Evolutionary conservation across 2,329 filamentous ascomycete species (phyloP).

Genomic region (Ophiostoma quercus): DNA sequence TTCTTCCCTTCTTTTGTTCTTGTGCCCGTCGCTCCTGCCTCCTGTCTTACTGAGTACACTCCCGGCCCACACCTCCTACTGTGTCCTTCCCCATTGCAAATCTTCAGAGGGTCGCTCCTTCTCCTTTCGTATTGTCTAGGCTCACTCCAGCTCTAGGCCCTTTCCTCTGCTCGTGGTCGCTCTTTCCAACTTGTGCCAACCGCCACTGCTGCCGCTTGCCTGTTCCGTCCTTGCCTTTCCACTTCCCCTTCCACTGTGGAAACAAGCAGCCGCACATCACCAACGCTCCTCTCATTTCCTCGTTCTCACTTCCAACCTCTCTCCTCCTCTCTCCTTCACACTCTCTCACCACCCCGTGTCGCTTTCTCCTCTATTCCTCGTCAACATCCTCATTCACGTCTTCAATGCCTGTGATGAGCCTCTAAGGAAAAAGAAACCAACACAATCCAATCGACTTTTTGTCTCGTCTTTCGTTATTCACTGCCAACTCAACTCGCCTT

Average conservation of each 20-base stretch:
- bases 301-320: conserved; percentile 11
- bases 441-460: conserved; percentile 24
- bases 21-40: not conserved
- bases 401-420: conserved; percentile 20
- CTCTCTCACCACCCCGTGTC: not conserved
- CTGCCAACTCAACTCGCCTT: conserved; percentile 4
- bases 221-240: conserved; percentile 8
- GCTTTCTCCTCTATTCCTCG: conserved; percentile 7
- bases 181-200: not conserved
- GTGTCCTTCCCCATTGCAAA: conserved; percentile 18
- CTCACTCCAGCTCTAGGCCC: not conserved
- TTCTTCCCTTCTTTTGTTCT: conserved; percentile 6
- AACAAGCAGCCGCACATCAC: conserved; percentile 3
- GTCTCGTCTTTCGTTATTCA: conserved; percentile 19
- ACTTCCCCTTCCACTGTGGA: not conserved
- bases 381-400: not conserved
- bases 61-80: conserved; percentile 19
- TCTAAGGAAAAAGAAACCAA: conserved; percentile 8
- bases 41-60: not conserved
- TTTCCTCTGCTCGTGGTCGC: not conserved
- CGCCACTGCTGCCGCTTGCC: conserved; percentile 11
- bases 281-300: conserved; percentile 8
- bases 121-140: not conserved
- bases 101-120: conserved; percentile 24
- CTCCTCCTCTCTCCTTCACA: not conserved